Evolutionary conservation across 2,329 filamentous ascomycete genomes (phyloP).

Genomic region (Passalora sequoiae): DNA sequence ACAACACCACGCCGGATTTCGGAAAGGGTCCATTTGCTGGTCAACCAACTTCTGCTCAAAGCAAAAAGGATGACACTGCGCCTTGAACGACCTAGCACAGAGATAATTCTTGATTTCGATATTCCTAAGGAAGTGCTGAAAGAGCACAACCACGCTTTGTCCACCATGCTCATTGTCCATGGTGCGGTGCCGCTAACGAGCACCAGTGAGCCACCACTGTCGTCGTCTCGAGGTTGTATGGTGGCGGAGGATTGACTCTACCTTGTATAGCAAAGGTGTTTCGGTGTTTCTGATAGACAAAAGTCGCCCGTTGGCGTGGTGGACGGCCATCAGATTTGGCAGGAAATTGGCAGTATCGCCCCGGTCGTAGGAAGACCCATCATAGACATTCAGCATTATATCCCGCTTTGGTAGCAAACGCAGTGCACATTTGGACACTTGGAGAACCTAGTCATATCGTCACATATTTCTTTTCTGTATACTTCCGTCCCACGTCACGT

Average conservation of each 20-base stretch:
- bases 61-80: constrained; percentile 27
- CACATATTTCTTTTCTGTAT: too few relatives aligned
- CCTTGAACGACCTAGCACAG: too few relatives aligned
- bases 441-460: too few relatives aligned
- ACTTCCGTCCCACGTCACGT: too few relatives aligned
- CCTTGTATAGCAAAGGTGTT: constrained; percentile 1
- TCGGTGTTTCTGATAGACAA: not conserved
- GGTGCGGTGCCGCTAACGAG: too few relatives aligned
- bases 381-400: not conserved
- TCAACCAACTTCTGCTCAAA: constrained; percentile 32
- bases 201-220: not conserved
- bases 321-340: not conserved
- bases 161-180: too few relatives aligned
- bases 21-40: constrained; percentile 40
- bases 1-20: constrained; percentile 43
- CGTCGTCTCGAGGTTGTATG: not conserved
- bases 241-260: not conserved
- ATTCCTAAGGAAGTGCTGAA: too few relatives aligned
- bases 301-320: not conserved
- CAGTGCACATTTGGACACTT: too few relatives aligned
- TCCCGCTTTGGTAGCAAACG: not conserved
- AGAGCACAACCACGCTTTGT: too few relatives aligned
- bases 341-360: not conserved
- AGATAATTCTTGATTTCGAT: too few relatives aligned
- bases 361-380: not conserved